These are phyloP conservation scores for Pyrus bretschneideri DNA, from an alignment of 306 rosid species.

Conservation along the genomic window DNA sequence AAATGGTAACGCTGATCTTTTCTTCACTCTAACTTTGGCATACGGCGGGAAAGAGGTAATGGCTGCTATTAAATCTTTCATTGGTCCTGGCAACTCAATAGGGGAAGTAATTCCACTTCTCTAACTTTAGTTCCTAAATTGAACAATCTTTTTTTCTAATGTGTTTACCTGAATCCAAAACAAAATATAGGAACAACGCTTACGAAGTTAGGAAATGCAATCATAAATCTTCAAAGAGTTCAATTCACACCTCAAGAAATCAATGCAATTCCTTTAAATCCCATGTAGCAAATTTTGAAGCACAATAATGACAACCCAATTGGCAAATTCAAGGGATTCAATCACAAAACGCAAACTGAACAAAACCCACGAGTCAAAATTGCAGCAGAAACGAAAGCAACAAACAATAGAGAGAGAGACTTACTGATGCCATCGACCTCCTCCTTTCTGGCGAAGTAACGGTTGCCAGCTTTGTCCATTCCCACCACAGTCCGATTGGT, in stretches of 20 bases:
- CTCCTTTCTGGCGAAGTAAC: constrained; percentile 58
- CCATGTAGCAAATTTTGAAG: background rate
- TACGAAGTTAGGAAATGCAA: background rate
- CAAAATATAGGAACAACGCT: background rate
- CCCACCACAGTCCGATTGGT: constrained; percentile 49
- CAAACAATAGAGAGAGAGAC: constrained; percentile 17
- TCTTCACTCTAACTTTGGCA: background rate
- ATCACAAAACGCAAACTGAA: background rate
- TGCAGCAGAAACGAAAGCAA: background rate
- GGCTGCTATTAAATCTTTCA: background rate
- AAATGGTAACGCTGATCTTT: background rate
- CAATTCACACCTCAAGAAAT: background rate
- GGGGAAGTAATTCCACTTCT: background rate
- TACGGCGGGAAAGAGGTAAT: background rate
- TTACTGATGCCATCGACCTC: constrained; percentile 71
- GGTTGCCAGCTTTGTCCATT: constrained; percentile 69
- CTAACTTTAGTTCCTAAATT: background rate
- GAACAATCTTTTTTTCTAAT: background rate
- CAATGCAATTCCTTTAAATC: background rate
- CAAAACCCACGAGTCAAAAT: constrained; percentile 1
- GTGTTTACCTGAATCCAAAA: background rate
- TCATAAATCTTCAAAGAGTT: background rate
- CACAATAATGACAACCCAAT: background rate
- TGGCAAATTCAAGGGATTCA: background rate
- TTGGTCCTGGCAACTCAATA: background rate